Evolutionary conservation across 192 early-diverging fungal genomes (phyloP), one percentile per base, ranked within the genome.

Genomic region (Martensiomyces pterosporus): DNA sequence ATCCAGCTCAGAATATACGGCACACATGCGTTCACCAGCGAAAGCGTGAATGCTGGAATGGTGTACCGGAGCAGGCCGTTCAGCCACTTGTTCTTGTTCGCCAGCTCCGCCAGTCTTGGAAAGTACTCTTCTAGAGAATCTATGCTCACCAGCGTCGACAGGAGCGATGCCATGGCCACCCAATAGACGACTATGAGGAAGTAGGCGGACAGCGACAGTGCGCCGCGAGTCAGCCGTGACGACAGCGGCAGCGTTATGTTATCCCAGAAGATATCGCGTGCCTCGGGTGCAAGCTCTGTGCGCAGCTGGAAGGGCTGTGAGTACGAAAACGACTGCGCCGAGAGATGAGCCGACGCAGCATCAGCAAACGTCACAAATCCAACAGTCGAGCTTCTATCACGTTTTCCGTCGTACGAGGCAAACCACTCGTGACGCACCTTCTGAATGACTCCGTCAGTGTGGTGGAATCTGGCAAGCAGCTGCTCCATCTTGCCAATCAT

Each of bases 101-200:
- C 54, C 13, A 66, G 38, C 2, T 57, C 58, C 3, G 62, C 57
- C 27, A 87, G 42, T 47, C 75, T 76, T 16, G 88, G 86, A n/a
- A 87, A 70, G 17, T 54, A 51, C 14, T 37, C 35, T 16, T 73
- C 58, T 12, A 73, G 62, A 38, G 57, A 52, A 9, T 73, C 63
- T n/a, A 61, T 49, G 37, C 63, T 66, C 13, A 73, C 63, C 24
- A 91, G 61, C 14, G 85, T 76, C 10, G 85, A 83, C 17, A 90
- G 60, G 19, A 81, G 48, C 16, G 77, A 72, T 19, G 85, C 80
- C 44, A 88, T 85, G 6, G 83, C 75, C 23, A 78, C 55, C 89
- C 89, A 91, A 67, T 86, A 85, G 23, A 84, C 80, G 9, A 72
- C 39, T 49, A 87, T 81, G 24, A 87, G 52, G 16, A 83, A 59